Evolutionary conservation across 768 basidiomycete genomes (phyloP), one percentile per base, ranked within the genome.

Genomic region (Naganishia antarctica): DNA sequence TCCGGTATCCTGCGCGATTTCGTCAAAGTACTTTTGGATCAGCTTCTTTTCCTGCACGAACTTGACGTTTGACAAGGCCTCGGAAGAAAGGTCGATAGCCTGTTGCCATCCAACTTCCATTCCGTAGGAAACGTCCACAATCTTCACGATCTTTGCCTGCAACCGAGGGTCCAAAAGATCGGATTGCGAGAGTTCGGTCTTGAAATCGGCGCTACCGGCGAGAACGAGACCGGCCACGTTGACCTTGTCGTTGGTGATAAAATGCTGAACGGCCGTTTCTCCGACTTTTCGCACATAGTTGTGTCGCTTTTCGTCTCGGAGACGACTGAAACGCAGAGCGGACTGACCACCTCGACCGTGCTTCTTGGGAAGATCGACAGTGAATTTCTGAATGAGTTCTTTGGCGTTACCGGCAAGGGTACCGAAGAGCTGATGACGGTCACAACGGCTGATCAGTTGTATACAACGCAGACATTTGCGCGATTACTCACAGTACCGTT

Each of bases 261-360:
- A 99, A 79, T 97, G 91, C 79, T 97, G 93, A 28, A 98, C 96
- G 6, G 96, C 92, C 65, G 84, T 83, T 79, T 99, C 96, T 58
- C 93, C 92, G 64, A 99, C 96, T 80, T 99, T 99, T 72, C 96
- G 89, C 58, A 99, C 94, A 78, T 99, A 99, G 80, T 98, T 99
- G 86, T 98, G 93, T 49, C 96, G 87, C 79, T 96, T 96, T 81
- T 99, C 96, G 78, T 97, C 96, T 74, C 96, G 89, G 53, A 99
- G 85, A 82, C 96, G 94, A 43, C 94, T 90, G 85, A 99, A 99
- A 88, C 96, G 96, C 46, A 98, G 84, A 26, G 96, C 96, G 61
- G 96, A 98, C 80, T 99, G 96, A 79, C 96, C 96, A 85, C 96
- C 96, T 83, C 96, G 92, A 68, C 94, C 94, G 78, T 98, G 96